Evolutionary conservation across 202 grass and related monocot genomes (phyloP), one percentile per base, ranked within the genome.

Genomic region (Panicum hallii): DNA sequence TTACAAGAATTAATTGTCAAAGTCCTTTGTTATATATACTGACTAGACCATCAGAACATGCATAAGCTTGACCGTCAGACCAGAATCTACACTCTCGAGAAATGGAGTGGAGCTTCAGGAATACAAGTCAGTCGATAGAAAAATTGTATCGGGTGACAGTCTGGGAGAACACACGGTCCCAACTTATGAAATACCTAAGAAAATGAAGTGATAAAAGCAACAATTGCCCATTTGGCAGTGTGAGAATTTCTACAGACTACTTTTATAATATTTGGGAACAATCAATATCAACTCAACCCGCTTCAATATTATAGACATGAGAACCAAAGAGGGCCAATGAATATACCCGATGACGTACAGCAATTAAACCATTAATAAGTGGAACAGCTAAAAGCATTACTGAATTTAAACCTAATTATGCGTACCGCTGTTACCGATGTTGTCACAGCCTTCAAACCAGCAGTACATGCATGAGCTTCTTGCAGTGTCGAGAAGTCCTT

Each of bases 401-500:
- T 49, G 44, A 49, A 72, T 30, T 49, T 30, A 48, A 72, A 57
- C 20, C 48, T 71, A 49, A 30, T 72, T 50, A 34, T 72, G 47
- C 45, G 0, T 72, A 72, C 70, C 50, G 45, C 13, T 50, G 70
- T 94, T 52, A 49, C 89, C 61, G 92, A 91, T 74, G 95, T 95
- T 36, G 95, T 97, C 72, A 97, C 85, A 26, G 92, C 89, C 88
- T 97, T 97, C 79, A 97, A 60, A 48, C 95, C 92, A 85, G 92
- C 95, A 84, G 70, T 72, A 82, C 95, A 97, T 23, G 95, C 95
- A 93, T 97, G 95, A 76, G 90, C 90, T 49, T 94, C 95, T 14
- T 84, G 92, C 67, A 95, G 83, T 68, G 95, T 97, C 52, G 95
- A 97, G 77, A 89, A 97, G 85, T 97, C 95, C 78, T 94, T 97